Percentiles rank a stretch among this genome's conserved stretches.
Evolutionary conservation across 495 filamentous ascomycete genomes (phyloP).

Genomic region (Penicillium nucicola): DNA sequence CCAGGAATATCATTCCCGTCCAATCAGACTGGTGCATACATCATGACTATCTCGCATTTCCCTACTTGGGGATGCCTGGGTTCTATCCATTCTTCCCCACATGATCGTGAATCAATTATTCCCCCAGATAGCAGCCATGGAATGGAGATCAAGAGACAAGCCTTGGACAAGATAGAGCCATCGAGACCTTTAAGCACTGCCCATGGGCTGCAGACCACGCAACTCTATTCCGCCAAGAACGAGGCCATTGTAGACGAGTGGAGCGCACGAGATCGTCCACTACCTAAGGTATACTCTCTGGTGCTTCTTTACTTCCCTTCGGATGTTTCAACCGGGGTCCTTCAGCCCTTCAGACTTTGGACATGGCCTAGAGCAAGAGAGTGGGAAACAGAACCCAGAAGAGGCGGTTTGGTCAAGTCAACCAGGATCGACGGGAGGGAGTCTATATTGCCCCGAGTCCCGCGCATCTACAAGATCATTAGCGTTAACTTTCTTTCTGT

Average conservation of each 20-base stretch:
- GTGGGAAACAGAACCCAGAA: constrained; percentile 4
- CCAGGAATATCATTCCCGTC: too few species aligned
- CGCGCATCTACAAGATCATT: constrained; percentile 8
- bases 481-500: constrained; percentile 20
- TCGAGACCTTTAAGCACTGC: constrained; percentile 16
- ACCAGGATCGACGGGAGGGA: background rate
- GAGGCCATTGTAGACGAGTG: constrained; percentile 21
- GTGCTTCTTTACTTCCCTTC: too few species aligned
- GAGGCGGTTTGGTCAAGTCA: background rate
- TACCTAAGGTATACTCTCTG: too few species aligned
- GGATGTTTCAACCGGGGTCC: background rate
- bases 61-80: too few species aligned
- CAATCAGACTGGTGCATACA: too few species aligned
- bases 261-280: constrained; percentile 3
- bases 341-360: constrained; percentile 3
- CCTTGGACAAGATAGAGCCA: background rate
- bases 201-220: constrained; percentile 18
- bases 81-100: too few species aligned
- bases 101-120: too few species aligned
- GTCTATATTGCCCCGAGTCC: background rate
- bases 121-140: background rate
- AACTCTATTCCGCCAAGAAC: constrained; percentile 20
- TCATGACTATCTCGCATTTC: too few species aligned
- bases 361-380: background rate
- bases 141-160: background rate